Evolutionary conservation across 305 asterid genomes (phyloP).

Genomic region (Fraxinus angustifolia): DNA sequence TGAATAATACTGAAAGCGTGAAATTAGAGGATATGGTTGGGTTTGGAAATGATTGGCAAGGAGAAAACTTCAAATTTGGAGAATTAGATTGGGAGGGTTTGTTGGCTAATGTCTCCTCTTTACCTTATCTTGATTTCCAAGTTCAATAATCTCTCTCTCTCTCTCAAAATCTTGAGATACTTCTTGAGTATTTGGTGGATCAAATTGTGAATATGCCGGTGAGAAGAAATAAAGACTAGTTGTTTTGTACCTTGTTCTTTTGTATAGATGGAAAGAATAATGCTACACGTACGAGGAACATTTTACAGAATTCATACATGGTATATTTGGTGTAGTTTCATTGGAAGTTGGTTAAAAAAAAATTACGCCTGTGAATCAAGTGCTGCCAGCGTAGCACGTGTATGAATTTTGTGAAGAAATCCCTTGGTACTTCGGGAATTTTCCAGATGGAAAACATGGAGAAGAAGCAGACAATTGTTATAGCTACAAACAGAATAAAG

Average conservation of each 20-base stretch:
- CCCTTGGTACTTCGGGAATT: too few species aligned
- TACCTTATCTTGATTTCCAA: constrained; percentile 8
- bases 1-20: constrained; percentile 21
- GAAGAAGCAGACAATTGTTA: neutral
- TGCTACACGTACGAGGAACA: neutral
- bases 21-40: constrained; percentile 16
- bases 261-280: neutral
- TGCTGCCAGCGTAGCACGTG: neutral
- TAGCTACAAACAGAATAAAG: neutral
- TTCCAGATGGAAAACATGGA: neutral
- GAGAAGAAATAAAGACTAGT: neutral
- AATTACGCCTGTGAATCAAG: neutral
- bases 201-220: neutral
- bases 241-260: neutral
- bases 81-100: constrained; percentile 22
- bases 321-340: neutral
- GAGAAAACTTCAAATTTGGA: constrained; percentile 14
- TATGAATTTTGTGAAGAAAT: neutral
- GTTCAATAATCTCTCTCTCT: constrained; percentile 6
- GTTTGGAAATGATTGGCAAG: constrained; percentile 12
- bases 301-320: neutral
- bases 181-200: neutral
- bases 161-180: neutral
- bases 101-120: constrained; percentile 10
- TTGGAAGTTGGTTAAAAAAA: neutral